phyloP scores from a whole-genome alignment of 2,329 filamentous ascomycete species.

The Penicillium olsonii region DNA sequence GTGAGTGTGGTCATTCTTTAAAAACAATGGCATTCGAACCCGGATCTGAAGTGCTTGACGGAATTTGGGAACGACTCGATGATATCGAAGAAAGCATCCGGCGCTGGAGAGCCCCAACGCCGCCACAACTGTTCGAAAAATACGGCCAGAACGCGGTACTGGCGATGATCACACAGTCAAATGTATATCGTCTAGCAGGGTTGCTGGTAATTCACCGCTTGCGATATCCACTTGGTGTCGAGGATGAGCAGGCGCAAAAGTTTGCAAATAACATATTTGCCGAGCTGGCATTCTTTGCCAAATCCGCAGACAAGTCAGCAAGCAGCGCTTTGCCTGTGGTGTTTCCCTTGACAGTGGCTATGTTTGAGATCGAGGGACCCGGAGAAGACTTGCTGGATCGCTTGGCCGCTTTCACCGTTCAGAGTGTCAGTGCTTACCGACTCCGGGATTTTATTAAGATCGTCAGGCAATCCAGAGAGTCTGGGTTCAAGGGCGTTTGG shows the following conservation, averaged over 20 bases:
- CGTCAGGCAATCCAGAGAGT: conserved; percentile 17
- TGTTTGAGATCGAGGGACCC: conserved; percentile 25
- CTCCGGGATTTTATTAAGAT: conserved; percentile 24
- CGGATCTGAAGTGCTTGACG: conserved; percentile 5
- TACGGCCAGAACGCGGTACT: conserved; percentile 29
- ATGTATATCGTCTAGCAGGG: conserved; percentile 30
- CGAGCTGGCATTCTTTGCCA: conserved; percentile 21
- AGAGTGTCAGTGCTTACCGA: conserved; percentile 17
- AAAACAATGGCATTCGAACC: conserved; percentile 12
- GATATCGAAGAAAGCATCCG: conserved; percentile 18
- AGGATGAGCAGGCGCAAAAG: conserved; percentile 23
- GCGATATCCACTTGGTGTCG: conserved; percentile 32
- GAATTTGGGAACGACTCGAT: conserved; percentile 18
- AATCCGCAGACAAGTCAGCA: conserved; percentile 10
- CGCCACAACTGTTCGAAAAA: conserved; percentile 14
- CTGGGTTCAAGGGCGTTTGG: conserved; percentile 22
- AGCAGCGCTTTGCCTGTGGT: conserved; percentile 23
- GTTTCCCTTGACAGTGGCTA: conserved; percentile 26
- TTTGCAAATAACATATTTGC: conserved; percentile 26
- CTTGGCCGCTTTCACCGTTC: conserved; percentile 20
- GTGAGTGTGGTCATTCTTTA: conserved; percentile 23
- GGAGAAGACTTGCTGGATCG: conserved; percentile 23
- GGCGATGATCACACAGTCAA: conserved; percentile 33
- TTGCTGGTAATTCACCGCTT: conserved; percentile 34
- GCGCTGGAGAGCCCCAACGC: conserved; percentile 20